Evolutionary conservation across 495 filamentous ascomycete species (phyloP).

Genomic region (Xylaria telfairii): DNA sequence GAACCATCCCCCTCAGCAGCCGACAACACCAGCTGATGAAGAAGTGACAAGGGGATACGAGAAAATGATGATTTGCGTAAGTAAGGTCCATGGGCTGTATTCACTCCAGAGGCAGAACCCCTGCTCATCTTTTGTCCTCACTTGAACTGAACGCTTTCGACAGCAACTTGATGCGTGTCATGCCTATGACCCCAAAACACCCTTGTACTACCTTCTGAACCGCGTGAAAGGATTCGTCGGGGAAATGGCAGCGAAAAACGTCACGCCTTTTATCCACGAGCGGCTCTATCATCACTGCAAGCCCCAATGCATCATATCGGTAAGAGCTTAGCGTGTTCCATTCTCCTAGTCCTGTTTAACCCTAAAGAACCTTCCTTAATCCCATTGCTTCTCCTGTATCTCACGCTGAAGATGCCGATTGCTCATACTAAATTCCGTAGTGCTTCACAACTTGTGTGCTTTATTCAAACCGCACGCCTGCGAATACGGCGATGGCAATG

Average conservation of each 20-base stretch:
- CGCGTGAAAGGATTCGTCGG: constrained; percentile 32
- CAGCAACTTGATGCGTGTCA: constrained; percentile 33
- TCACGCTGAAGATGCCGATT: neutral
- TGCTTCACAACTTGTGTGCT: constrained; percentile 38
- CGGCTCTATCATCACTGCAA: constrained; percentile 34
- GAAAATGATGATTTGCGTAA: constrained; percentile 33
- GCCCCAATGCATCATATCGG: constrained; percentile 35
- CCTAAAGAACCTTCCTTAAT: neutral
- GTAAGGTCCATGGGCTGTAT: neutral
- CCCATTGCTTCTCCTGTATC: neutral
- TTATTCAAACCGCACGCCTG: constrained; percentile 34
- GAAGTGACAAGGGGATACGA: constrained; percentile 20
- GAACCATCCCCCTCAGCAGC: constrained; percentile 4
- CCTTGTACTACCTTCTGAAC: constrained; percentile 32
- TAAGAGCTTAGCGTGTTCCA: neutral
- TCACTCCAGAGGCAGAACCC: neutral
- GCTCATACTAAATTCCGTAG: neutral
- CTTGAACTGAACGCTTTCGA: constrained; percentile 10
- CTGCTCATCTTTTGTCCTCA: neutral
- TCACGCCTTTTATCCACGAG: constrained; percentile 40
- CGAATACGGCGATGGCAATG: constrained; percentile 36
- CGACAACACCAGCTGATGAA: constrained; percentile 27
- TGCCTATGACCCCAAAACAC: constrained; percentile 36
- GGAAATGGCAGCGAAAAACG: constrained; percentile 33
- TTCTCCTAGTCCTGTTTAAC: too few species aligned